Conservation (phyloP, 495 filamentous ascomycete genomes). For the Rostrohypoxylon terebratum region DNA sequence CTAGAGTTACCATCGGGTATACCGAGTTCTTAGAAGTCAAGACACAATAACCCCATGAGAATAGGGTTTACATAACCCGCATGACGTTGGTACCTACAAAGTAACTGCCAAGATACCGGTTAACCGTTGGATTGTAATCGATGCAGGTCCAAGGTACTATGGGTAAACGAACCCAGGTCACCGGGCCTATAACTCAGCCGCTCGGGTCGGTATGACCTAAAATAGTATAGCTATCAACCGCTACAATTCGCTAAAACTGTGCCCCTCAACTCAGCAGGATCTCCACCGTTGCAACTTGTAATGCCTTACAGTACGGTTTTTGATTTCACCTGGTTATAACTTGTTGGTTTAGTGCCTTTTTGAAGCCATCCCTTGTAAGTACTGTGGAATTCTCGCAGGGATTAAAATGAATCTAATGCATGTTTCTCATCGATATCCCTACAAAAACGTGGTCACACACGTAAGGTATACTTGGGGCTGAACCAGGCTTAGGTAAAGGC, state of each 20-base stretch:
- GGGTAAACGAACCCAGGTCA: neutral
- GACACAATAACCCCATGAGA: neutral
- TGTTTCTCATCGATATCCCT: neutral
- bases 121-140: too few species aligned
- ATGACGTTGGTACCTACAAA: neutral
- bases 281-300: neutral
- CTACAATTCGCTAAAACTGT: neutral
- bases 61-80: neutral
- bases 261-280: slow-evolving; percentile 3
- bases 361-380: neutral
- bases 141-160: neutral
- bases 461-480: slow-evolving; percentile 1
- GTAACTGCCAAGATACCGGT: neutral
- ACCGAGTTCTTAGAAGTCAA: neutral
- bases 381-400: neutral
- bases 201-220: neutral
- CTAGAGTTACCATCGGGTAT: neutral
- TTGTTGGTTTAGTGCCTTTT: neutral
- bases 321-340: neutral
- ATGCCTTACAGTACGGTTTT: neutral
- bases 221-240: slow-evolving; percentile 1
- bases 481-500: neutral
- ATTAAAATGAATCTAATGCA: neutral
- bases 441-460: neutral
- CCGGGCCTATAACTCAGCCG: neutral